These are phyloP conservation scores for Marasmius fiardii DNA, from an alignment of 1,284 basidiomycete species.

Conservation along the genomic window DNA sequence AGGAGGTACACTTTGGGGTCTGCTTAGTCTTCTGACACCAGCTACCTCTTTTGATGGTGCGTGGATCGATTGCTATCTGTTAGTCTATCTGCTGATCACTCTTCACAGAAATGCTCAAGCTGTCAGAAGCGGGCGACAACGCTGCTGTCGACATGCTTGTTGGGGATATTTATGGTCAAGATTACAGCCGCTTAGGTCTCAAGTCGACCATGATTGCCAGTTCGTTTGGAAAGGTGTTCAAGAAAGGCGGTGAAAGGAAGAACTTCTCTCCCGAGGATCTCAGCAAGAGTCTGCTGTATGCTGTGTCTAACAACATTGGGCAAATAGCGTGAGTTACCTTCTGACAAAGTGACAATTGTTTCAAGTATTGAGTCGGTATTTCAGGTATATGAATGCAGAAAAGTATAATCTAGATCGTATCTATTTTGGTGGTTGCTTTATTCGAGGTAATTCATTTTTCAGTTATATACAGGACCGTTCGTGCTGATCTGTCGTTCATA, in stretches of 20 bases:
- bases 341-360: constrained; percentile 6
- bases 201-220: constrained; percentile 98
- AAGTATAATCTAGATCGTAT: constrained; percentile 97
- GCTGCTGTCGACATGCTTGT: constrained; percentile 97
- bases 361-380: constrained; percentile 10
- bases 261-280: constrained; percentile 93
- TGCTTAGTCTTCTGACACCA: constrained; percentile 91
- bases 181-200: constrained; percentile 90
- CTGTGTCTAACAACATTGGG: constrained; percentile 98
- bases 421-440: constrained; percentile 99
- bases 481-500: constrained; percentile 25
- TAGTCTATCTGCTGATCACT: constrained; percentile 12
- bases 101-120: constrained; percentile 85
- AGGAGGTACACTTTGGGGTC: constrained; percentile 99
- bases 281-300: constrained; percentile 91
- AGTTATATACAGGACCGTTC: background rate
- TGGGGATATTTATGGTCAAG: constrained; percentile 97
- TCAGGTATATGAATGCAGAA: constrained; percentile 98
- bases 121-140: constrained; percentile 95
- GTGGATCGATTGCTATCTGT: constrained; percentile 27
- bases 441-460: constrained; percentile 67
- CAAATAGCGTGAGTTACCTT: constrained; percentile 90
- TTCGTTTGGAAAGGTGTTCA: constrained; percentile 98
- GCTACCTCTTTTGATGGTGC: constrained; percentile 95
- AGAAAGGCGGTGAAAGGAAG: constrained; percentile 75